Conservation (phyloP, 208 protist genomes). For the Novymonas esmeraldas region DNA sequence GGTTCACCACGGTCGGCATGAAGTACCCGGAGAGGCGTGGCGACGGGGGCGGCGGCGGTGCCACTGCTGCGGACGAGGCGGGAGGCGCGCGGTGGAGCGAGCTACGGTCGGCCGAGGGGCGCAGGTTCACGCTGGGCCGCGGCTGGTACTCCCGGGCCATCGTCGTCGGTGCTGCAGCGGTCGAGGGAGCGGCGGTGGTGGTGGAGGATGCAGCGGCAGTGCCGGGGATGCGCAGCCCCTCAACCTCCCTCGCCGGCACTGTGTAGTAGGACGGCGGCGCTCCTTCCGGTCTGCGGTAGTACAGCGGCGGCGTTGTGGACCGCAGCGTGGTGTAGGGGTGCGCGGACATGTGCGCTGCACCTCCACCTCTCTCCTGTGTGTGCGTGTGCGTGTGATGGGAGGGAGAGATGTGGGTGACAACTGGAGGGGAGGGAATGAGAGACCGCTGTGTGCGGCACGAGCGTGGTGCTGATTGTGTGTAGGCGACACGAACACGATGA, state of each 20-base stretch:
- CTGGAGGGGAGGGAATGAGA: too few species aligned
- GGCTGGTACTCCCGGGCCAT: not conserved
- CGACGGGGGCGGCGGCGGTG: slow-evolving; percentile 22
- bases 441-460: too few species aligned
- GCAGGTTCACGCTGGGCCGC: slow-evolving; percentile 1
- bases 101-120: slow-evolving; percentile 16
- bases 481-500: too few species aligned
- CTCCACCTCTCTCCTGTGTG: too few species aligned
- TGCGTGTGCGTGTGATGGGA: too few species aligned
- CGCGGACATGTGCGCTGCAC: slow-evolving; percentile 23
- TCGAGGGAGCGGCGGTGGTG: slow-evolving; percentile 3
- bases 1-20: slow-evolving; percentile 36
- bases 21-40: slow-evolving; percentile 33
- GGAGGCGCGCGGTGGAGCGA: slow-evolving; percentile 3
- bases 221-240: slow-evolving; percentile 27
- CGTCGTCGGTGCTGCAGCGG: not conserved
- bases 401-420: not conserved
- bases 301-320: slow-evolving; percentile 69
- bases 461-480: too few species aligned
- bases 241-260: slow-evolving; percentile 19
- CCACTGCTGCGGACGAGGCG: slow-evolving; percentile 3
- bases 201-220: too few species aligned
- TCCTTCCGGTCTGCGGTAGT: slow-evolving; percentile 61
- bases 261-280: slow-evolving; percentile 54
- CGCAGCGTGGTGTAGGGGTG: slow-evolving; percentile 41